Conservation (phyloP, 495 filamentous ascomycete genomes). For the Lasiosphaeria hispida region DNA sequence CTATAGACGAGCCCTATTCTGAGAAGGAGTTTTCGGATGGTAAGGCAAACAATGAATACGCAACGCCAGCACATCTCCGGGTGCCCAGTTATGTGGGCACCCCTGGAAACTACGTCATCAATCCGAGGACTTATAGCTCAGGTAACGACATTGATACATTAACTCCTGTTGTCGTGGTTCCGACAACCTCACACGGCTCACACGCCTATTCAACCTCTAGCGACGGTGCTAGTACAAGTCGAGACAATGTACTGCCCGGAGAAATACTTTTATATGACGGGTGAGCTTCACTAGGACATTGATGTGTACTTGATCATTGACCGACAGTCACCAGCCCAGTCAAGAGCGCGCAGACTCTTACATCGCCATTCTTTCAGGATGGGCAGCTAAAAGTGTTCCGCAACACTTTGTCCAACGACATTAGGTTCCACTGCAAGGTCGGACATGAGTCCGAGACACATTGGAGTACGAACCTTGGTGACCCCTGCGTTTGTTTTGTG, state of each 20-base stretch:
- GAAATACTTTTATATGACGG: conserved; percentile 35
- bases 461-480: conserved; percentile 25
- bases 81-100: not conserved
- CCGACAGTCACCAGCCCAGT: conserved; percentile 19
- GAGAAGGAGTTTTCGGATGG: conserved; percentile 20
- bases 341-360: conserved; percentile 28
- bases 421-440: conserved; percentile 33
- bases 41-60: not conserved
- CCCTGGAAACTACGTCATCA: conserved; percentile 10
- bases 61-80: not conserved
- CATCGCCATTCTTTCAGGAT: conserved; percentile 24
- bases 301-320: too few relatives aligned
- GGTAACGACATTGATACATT: conserved; percentile 25
- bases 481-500: not conserved
- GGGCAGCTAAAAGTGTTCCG: conserved; percentile 35
- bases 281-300: conserved; percentile 7
- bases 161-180: conserved; percentile 31
- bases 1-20: conserved; percentile 1
- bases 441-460: conserved; percentile 34
- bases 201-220: conserved; percentile 18
- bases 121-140: conserved; percentile 7
- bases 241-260: conserved; percentile 37
- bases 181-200: conserved; percentile 7
- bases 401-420: conserved; percentile 28
- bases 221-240: conserved; percentile 26